Percentiles rank a stretch among this genome's conserved stretches.
These are phyloP conservation scores for Russula virescens DNA, from an alignment of 768 basidiomycete species.

Conservation along the genomic window DNA sequence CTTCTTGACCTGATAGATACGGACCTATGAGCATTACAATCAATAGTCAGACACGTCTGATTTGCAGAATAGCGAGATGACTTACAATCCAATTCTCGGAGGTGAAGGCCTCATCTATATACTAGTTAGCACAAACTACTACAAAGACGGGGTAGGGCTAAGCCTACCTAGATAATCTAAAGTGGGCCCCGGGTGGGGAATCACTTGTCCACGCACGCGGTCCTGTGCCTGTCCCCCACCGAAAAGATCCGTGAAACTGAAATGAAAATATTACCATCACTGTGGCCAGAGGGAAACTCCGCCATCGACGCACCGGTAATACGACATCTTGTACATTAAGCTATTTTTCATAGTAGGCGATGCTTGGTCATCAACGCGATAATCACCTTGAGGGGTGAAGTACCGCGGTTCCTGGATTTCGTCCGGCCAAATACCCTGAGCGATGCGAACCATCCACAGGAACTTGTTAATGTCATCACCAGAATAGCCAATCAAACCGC, in stretches of 20 bases:
- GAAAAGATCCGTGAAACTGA: slow-evolving; percentile 82
- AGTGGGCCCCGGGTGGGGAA: slow-evolving; percentile 72
- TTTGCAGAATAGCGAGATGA: slow-evolving; percentile 15
- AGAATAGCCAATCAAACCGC: slow-evolving; percentile 92
- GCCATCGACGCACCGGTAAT: slow-evolving; percentile 61
- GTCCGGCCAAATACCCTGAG: slow-evolving; percentile 96
- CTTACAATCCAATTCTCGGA: slow-evolving; percentile 99
- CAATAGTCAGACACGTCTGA: not conserved
- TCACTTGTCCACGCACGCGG: slow-evolving; percentile 80
- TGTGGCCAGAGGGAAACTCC: not conserved
- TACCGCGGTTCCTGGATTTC: slow-evolving; percentile 94
- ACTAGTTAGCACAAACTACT: not conserved
- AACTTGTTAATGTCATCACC: slow-evolving; percentile 99
- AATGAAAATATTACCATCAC: not conserved
- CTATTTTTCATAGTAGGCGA: slow-evolving; percentile 87
- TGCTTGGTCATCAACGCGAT: slow-evolving; percentile 83
- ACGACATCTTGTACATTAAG: slow-evolving; percentile 99
- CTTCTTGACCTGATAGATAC: slow-evolving; percentile 93
- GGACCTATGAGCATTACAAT: slow-evolving; percentile 45
- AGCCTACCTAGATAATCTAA: slow-evolving; percentile 81
- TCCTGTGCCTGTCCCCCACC: slow-evolving; percentile 71
- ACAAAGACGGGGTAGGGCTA: not conserved
- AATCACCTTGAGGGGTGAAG: slow-evolving; percentile 91
- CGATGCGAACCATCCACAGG: slow-evolving; percentile 95
- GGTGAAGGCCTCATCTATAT: slow-evolving; percentile 91